Evolutionary conservation across 2,329 filamentous ascomycete genomes (phyloP).

Genomic region (Sphaerulina vaccinii): DNA sequence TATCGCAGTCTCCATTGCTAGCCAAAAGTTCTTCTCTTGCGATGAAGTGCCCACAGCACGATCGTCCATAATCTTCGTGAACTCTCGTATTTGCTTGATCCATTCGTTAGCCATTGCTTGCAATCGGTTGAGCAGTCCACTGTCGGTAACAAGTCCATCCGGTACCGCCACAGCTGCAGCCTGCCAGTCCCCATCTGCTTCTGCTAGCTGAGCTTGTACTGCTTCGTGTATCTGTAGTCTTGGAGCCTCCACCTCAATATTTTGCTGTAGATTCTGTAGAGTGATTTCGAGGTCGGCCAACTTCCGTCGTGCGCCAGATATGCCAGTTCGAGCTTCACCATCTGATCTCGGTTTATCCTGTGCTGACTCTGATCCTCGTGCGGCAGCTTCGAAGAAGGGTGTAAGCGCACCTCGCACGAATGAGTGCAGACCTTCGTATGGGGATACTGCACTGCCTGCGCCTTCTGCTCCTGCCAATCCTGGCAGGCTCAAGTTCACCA

Average conservation of each 20-base stretch:
- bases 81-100: conserved; percentile 97
- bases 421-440: conserved; percentile 89
- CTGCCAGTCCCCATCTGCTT: conserved; percentile 63
- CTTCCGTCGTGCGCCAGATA: conserved; percentile 95
- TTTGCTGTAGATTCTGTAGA: conserved; percentile 89
- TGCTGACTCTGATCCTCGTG: conserved; percentile 72
- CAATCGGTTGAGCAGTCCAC: conserved; percentile 86
- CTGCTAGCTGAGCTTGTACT: conserved; percentile 80
- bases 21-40: conserved; percentile 98
- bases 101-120: conserved; percentile 93
- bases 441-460: conserved; percentile 62
- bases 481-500: conserved; percentile 85
- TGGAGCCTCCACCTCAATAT: conserved; percentile 94
- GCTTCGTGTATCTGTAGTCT: conserved; percentile 83
- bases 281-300: conserved; percentile 91
- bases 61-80: conserved; percentile 91
- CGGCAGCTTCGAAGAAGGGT: conserved; percentile 96
- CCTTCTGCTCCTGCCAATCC: conserved; percentile 58
- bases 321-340: conserved; percentile 86
- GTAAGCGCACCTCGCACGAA: conserved; percentile 87
- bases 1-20: conserved; percentile 91
- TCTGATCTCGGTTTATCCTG: conserved; percentile 70
- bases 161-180: conserved; percentile 79
- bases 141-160: conserved; percentile 74
- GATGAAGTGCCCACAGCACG: conserved; percentile 75